Base-by-base conservation (phyloP, 495 filamentous ascomycete species). In the Penicillium samsonianum region DNA sequence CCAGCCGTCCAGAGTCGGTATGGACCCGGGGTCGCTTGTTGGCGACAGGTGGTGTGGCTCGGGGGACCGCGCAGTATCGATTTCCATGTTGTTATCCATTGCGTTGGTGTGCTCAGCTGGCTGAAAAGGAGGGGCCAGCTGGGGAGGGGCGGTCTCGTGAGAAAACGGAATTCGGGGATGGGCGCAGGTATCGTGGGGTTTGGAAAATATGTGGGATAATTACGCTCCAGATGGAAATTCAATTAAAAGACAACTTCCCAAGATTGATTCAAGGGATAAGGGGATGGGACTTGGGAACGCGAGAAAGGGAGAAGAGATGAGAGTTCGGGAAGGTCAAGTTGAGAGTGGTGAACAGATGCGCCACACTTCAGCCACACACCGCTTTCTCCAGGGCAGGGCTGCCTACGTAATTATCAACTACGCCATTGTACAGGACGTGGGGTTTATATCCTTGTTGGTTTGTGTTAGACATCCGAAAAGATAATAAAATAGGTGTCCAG, bases 61-160 rank as follows among this genome's bases (percentile, higher is more conserved):
- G 59, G 92, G 90, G 61, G 87, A 83, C 71, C 91, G 89, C 67
- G 89, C 89, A 46, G 79, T 72, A 65, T 83, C 80, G 61, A 96
- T 92, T 73, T 98, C 94, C 94, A 98, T 98, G 75, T 95, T 96
- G 67, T 92, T 96, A 77, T 98, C 94, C 92, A 96, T 96, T 60
- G 59, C 26, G 58, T 50, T 45, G 55, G 63, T 59, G 62, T 61
- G 61, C 59, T 62, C 65, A 62, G 63, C 57, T 65, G 61, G 52
- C 51, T 59, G 53, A 44, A 62, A 61, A 68, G 62, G 68, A 73
- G 65, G 70, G 67, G 71, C 63, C 64, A 69, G 62, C 62, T 67
- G 68, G 63, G 64, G 64, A 70, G 70, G 72, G 72, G 67, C 61
- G 74, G 71, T 77, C 74, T 77, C 71, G 74, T 77, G 73, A 73